phyloP scores from a whole-genome alignment of 1,139 yeast genomes.

The Geotrichum citri-aurantii region DNA sequence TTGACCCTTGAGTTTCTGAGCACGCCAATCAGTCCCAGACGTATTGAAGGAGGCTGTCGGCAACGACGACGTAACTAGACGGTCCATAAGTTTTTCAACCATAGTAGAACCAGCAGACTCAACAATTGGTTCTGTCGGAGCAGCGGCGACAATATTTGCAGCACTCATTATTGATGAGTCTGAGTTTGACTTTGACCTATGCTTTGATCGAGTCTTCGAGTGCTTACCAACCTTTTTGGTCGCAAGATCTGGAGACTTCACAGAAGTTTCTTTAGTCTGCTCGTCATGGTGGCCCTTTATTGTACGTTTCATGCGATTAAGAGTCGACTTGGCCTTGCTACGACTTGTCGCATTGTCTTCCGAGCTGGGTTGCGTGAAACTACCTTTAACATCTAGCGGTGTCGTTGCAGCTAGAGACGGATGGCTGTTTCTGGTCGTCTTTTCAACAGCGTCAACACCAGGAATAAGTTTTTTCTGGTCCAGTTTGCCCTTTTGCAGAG shows the following conservation, averaged over 20 bases:
- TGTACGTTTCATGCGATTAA: conserved; percentile 11
- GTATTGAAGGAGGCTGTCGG: conserved; percentile 50
- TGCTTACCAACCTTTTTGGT: not conserved
- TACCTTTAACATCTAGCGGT: not conserved
- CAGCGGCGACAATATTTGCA: not conserved
- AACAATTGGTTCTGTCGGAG: not conserved
- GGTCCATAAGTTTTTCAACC: conserved; percentile 67
- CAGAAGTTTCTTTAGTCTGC: not conserved
- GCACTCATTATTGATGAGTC: not conserved
- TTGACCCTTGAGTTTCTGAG: conserved; percentile 49
- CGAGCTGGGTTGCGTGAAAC: not conserved
- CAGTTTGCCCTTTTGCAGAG: not conserved
- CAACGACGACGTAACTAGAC: conserved; percentile 60
- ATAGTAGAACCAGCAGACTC: conserved; percentile 11
- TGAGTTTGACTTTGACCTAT: not conserved
- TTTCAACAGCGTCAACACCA: not conserved
- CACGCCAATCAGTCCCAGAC: conserved; percentile 26
- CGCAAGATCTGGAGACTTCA: not conserved
- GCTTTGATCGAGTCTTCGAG: not conserved
- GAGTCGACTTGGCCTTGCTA: not conserved
- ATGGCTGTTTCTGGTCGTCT: not conserved
- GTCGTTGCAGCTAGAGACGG: not conserved
- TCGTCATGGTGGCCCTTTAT: conserved; percentile 2
- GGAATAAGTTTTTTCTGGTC: not conserved
- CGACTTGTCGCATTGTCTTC: not conserved